Conservation (phyloP, 2,329 filamentous ascomycete genomes). For the Phyllosticta capitalensis region DNA sequence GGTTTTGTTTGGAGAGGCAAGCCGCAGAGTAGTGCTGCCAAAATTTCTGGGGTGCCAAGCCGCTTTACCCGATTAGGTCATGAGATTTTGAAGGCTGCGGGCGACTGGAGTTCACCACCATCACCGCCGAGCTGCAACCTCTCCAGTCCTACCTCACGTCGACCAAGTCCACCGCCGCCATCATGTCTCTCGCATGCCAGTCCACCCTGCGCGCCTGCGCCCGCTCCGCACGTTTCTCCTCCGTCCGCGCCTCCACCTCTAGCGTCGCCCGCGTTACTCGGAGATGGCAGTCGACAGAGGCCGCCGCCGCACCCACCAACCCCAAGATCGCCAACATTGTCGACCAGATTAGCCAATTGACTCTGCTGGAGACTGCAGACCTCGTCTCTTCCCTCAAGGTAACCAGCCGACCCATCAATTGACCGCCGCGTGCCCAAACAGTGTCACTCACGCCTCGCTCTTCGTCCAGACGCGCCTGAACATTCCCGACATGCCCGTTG, state of each 20-base stretch:
- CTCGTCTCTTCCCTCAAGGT: constrained; percentile 94
- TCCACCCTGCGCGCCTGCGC: constrained; percentile 36
- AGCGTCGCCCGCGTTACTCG: constrained; percentile 39
- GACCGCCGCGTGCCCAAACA: constrained; percentile 4
- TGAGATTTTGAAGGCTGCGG: constrained; percentile 16
- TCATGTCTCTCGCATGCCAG: constrained; percentile 37
- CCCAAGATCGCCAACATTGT: constrained; percentile 94
- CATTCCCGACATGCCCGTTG: constrained; percentile 94
- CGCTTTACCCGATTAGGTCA: constrained; percentile 18
- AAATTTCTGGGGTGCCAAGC: constrained; percentile 16
- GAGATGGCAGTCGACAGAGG: constrained; percentile 84
- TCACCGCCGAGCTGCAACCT: not conserved
- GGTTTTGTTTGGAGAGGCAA: constrained; percentile 12
- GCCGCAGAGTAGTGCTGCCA: not conserved
- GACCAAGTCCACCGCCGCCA: constrained; percentile 12
- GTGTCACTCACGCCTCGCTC: constrained; percentile 2
- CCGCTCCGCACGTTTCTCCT: constrained; percentile 23
- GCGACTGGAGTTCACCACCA: constrained; percentile 8
- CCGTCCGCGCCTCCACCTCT: constrained; percentile 24
- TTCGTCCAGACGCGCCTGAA: constrained; percentile 75
- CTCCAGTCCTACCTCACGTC: constrained; percentile 17
- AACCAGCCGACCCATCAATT: constrained; percentile 15
- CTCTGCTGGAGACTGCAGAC: constrained; percentile 92
- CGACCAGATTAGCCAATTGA: constrained; percentile 98
- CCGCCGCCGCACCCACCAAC: constrained; percentile 51